phyloP scores from a whole-genome alignment of 805 yeast genomes.

The Candida boidinii region DNA sequence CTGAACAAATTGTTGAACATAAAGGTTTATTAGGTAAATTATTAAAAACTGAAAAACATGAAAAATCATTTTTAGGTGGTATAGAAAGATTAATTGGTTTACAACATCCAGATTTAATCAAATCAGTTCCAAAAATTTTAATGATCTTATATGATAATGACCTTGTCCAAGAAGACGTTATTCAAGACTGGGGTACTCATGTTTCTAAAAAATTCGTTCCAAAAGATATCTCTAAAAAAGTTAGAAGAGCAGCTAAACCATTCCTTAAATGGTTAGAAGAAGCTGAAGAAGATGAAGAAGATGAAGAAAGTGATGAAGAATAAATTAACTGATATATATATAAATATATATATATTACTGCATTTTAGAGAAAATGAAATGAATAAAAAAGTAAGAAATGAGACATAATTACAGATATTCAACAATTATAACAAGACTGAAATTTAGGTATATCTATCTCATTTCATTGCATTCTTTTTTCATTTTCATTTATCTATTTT shows the following conservation, averaged over 20 bases:
- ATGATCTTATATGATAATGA: constrained; percentile 78
- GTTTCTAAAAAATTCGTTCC: constrained; percentile 91
- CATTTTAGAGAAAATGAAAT: too few relatives aligned
- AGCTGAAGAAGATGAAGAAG: constrained; percentile 79
- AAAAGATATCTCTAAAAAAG: constrained; percentile 86
- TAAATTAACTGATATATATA: too few relatives aligned
- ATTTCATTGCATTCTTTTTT: too few relatives aligned
- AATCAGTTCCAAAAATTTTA: constrained; percentile 72
- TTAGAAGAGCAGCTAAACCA: constrained; percentile 93
- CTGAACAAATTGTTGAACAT: constrained; percentile 66
- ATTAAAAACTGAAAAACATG: constrained; percentile 58
- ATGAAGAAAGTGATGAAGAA: constrained; percentile 39
- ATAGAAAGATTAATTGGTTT: constrained; percentile 87
- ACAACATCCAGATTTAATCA: constrained; percentile 61
- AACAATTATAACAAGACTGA: too few relatives aligned
- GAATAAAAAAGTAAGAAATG: too few relatives aligned
- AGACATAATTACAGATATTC: too few relatives aligned
- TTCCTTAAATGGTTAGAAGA: constrained; percentile 91
- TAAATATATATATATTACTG: too few relatives aligned
- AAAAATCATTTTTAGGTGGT: constrained; percentile 90
- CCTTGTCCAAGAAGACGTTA: constrained; percentile 73
- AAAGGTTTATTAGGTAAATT: constrained; percentile 77
- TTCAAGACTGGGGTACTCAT: constrained; percentile 79
- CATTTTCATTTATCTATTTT: too few relatives aligned
- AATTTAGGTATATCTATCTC: too few relatives aligned